phyloP scores from a whole-genome alignment of 257 asterid species.

The Penstemon newberryi region DNA sequence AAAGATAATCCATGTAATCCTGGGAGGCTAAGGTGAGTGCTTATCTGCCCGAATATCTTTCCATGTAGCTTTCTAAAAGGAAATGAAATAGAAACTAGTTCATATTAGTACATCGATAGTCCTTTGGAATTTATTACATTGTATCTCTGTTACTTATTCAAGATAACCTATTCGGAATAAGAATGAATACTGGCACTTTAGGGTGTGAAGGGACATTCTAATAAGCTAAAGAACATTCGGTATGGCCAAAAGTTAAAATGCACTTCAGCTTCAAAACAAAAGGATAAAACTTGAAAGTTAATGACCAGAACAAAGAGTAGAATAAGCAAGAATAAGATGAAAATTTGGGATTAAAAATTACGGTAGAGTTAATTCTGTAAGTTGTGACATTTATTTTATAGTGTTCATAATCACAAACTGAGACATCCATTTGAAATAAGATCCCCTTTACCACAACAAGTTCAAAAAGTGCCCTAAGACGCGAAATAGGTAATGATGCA shows the following conservation, averaged over 20 bases:
- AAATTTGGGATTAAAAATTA: background rate
- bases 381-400: background rate
- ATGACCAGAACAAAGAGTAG: background rate
- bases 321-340: background rate
- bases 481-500: slow-evolving; percentile 8
- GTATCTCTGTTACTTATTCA: background rate
- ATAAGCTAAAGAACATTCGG: slow-evolving; percentile 3
- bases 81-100: background rate
- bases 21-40: background rate
- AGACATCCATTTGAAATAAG: background rate
- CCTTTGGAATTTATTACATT: background rate
- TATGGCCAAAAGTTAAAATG: background rate
- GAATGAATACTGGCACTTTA: background rate
- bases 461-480: background rate
- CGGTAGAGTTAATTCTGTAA: background rate
- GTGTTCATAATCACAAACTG: slow-evolving; percentile 11
- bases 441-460: slow-evolving; percentile 6
- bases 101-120: background rate
- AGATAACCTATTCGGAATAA: background rate
- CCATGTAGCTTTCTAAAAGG: background rate
- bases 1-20: slow-evolving; percentile 4
- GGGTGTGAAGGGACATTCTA: background rate
- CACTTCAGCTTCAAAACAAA: background rate
- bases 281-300: background rate
- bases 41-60: background rate